These are phyloP conservation scores for Candolleomyces aberdarensis DNA, from an alignment of 768 basidiomycete genomes.

Conservation along the genomic window DNA sequence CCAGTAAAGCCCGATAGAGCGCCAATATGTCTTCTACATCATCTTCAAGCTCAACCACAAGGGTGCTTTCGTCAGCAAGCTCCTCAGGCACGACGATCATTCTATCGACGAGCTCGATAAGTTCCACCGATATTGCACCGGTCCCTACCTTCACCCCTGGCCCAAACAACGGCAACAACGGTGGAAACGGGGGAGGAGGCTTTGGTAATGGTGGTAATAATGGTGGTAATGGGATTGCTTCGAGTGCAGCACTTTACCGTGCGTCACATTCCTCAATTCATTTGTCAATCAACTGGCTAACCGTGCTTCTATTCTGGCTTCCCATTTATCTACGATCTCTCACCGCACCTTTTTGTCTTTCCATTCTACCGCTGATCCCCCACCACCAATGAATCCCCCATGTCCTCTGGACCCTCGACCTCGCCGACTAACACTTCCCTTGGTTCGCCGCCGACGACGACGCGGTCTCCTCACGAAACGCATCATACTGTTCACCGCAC, in stretches of 20 bases:
- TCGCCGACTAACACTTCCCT: too few relatives aligned
- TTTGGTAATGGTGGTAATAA: neutral
- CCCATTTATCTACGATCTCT: neutral
- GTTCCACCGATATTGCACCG: too few relatives aligned
- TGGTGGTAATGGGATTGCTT: conserved; percentile 13
- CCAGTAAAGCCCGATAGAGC: too few relatives aligned
- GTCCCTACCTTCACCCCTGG: neutral
- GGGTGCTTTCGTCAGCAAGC: too few relatives aligned
- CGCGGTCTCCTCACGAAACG: too few relatives aligned
- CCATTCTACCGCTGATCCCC: neutral
- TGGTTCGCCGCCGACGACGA: too few relatives aligned
- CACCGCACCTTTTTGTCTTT: neutral
- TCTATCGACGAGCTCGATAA: too few relatives aligned
- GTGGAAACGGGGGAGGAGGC: neutral
- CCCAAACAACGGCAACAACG: neutral
- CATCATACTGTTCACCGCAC: too few relatives aligned
- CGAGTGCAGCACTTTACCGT: conserved; percentile 32
- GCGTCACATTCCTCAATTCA: conserved; percentile 11
- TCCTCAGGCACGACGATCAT: too few relatives aligned
- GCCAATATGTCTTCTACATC: too few relatives aligned
- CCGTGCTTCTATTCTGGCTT: neutral
- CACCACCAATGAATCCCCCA: neutral
- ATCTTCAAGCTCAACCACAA: too few relatives aligned
- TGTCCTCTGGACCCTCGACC: neutral
- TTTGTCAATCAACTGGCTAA: neutral